These are phyloP conservation scores for Phytophthora chlamydospora DNA, from an alignment of 352 stramenopile species.

Conservation along the genomic window DNA sequence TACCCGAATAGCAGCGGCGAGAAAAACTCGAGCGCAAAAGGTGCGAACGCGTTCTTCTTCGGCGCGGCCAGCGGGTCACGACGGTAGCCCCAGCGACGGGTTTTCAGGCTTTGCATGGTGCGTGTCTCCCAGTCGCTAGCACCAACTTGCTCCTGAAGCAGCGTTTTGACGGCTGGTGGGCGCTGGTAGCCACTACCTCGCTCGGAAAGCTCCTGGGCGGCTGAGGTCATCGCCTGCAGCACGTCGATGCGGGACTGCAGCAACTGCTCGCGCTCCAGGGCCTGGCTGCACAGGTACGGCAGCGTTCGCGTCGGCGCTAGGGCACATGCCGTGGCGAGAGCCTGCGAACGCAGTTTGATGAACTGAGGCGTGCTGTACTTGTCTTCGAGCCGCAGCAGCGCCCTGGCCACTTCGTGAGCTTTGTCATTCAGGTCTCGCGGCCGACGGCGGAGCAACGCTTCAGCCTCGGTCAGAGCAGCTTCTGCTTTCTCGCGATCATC, in stretches of 20 bases:
- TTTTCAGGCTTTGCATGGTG: constrained; percentile 67
- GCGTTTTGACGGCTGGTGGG: constrained; percentile 32
- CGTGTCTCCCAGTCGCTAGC: constrained; percentile 38
- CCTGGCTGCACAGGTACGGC: constrained; percentile 66
- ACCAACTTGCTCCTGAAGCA: constrained; percentile 46
- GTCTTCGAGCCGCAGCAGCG: constrained; percentile 73
- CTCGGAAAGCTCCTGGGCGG: constrained; percentile 71
- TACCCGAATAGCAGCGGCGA: constrained; percentile 80
- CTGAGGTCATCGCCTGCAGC: constrained; percentile 59
- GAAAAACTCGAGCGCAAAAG: constrained; percentile 72
- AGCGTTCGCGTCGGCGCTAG: constrained; percentile 50
- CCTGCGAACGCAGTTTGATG: constrained; percentile 42
- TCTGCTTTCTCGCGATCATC: constrained; percentile 68
- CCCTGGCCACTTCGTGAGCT: constrained; percentile 53
- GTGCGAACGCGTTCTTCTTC: constrained; percentile 71
- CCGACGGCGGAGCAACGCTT: constrained; percentile 54
- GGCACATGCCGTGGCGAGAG: constrained; percentile 55
- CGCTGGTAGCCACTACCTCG: constrained; percentile 36
- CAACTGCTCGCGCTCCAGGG: constrained; percentile 75
- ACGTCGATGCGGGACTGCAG: constrained; percentile 75
- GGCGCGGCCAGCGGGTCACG: constrained; percentile 49
- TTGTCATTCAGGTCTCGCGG: constrained; percentile 73
- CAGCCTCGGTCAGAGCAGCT: constrained; percentile 56
- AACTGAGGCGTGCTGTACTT: constrained; percentile 77
- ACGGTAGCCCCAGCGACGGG: constrained; percentile 70